Conservation (phyloP, 1,139 yeast species). For the Pneumocystis canis region DNA sequence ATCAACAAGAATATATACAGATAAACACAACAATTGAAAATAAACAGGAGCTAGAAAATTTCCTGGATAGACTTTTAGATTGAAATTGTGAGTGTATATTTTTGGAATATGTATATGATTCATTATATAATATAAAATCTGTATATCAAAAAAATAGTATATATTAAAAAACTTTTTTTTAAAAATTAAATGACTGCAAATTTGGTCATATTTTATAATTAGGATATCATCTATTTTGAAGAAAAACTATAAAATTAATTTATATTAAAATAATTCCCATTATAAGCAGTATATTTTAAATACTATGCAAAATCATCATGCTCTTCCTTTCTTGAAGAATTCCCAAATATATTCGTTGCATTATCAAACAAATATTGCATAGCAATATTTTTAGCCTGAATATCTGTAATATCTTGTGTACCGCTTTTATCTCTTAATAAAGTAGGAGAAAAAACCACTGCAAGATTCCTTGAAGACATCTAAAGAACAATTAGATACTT, state of each 20-base stretch:
- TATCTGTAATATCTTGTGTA: slow-evolving; percentile 71
- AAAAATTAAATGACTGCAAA: not conserved
- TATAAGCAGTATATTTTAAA: not conserved
- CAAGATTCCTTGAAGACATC: slow-evolving; percentile 69
- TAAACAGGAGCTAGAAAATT: not conserved
- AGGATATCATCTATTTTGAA: not conserved
- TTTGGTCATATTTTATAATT: not conserved
- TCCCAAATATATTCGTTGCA: slow-evolving; percentile 22
- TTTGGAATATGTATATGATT: not conserved
- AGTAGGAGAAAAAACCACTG: slow-evolving; percentile 94
- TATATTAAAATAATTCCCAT: not conserved
- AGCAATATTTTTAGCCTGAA: slow-evolving; percentile 65
- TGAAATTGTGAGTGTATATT: not conserved
- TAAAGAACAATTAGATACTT: not conserved
- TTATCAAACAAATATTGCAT: slow-evolving; percentile 62
- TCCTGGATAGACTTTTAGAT: not conserved
- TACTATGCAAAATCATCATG: not conserved
- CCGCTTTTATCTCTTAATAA: slow-evolving; percentile 69
- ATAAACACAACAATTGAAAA: not conserved
- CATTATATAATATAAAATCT: not conserved
- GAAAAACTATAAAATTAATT: not conserved
- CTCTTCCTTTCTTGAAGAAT: not conserved
- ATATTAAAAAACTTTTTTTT: not conserved
- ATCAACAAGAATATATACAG: not conserved
- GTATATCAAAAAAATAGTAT: not conserved